Evolutionary conservation across 164 flowering plant species (phyloP), one percentile per base, ranked within the genome.

Genomic region (Magnolia sinica): DNA sequence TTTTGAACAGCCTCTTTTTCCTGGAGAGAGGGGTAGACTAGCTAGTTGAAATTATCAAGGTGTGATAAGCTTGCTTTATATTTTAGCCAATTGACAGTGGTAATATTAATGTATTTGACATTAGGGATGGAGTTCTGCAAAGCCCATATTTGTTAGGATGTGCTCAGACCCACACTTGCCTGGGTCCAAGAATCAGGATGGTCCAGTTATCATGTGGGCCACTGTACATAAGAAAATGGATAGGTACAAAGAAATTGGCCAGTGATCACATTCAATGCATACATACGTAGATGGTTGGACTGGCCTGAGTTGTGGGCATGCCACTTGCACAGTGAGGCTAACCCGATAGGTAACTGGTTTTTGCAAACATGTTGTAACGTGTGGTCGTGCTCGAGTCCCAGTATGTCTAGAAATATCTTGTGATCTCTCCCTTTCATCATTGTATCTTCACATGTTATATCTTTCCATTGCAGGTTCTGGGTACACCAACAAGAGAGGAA

Each of bases 21-120:
- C 93, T 10, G 93, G 92, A 16, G 92, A 89, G 74, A 88, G 90
- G 91, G 72, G 93, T 88, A 0, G 89, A 89, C 71, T 86, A 88
- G 81, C 87, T 85, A 76, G 87, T 86, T 72, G 91, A 88, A 78
- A 86, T 88, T 63, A 87, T 88, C 61, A 89, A 89, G 90, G 91
- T 89, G 68, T 19, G 73, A 70, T 70, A 19, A 31, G 22, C 11
- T 50, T 70, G 23, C 58, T 20, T 20, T 7, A 31, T 68, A 1
- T 10, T 24, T 66, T 66, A 27, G 69, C 50, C 71, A 24, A 14
- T 70, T 49, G 27, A 8, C 55, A 50, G 16, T 70, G n/a, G 8
- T 22, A 27, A 27, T 27, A 23, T 20, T 45, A 45, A 24, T 68
- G 14, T 10, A 24, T 68, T 68, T 68, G 70, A 68, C 16, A 24